Evolutionary conservation across 768 basidiomycete genomes (phyloP).

Genomic region (Rhizopogon sp.): DNA sequence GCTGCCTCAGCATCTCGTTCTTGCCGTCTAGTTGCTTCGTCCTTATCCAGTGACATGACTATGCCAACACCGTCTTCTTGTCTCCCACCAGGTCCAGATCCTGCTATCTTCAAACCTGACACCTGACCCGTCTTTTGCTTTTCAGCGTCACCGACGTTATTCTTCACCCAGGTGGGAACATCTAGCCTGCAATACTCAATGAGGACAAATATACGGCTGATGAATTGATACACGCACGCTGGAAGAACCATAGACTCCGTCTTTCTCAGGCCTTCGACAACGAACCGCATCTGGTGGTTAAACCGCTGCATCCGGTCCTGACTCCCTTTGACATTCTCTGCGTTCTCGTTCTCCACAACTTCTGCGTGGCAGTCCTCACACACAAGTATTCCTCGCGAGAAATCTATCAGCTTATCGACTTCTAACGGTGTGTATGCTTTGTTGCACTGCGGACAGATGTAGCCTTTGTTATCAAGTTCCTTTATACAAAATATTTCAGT

Average conservation of each 20-base stretch:
- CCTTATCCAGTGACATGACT: conserved; percentile 86
- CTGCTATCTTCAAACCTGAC: conserved; percentile 67
- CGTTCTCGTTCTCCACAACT: conserved; percentile 87
- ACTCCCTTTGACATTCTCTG: conserved; percentile 76
- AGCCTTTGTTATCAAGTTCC: conserved; percentile 98
- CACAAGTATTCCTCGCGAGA: conserved; percentile 54
- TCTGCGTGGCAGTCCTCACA: conserved; percentile 90
- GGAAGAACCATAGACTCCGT: conserved; percentile 86
- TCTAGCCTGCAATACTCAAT: conserved; percentile 54
- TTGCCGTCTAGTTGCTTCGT: conserved; percentile 64
- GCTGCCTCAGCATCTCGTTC: conserved; percentile 81
- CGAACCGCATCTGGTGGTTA: conserved; percentile 84
- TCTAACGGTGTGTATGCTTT: conserved; percentile 84
- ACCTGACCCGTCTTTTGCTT: conserved; percentile 49
- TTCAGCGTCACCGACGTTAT: conserved; percentile 60
- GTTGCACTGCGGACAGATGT: conserved; percentile 87
- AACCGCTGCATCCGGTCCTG: conserved; percentile 96
- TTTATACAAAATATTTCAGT: conserved; percentile 23
- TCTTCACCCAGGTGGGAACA: conserved; percentile 77
- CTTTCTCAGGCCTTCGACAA: conserved; percentile 82
- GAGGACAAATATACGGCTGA: not conserved
- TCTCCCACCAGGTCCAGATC: conserved; percentile 50
- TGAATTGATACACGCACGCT: conserved; percentile 45
- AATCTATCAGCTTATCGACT: conserved; percentile 79
- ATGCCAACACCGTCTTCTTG: conserved; percentile 80